Evolutionary conservation across 768 basidiomycete genomes (phyloP), one percentile per base, ranked within the genome.

Genomic region (Termitomyces sp.): DNA sequence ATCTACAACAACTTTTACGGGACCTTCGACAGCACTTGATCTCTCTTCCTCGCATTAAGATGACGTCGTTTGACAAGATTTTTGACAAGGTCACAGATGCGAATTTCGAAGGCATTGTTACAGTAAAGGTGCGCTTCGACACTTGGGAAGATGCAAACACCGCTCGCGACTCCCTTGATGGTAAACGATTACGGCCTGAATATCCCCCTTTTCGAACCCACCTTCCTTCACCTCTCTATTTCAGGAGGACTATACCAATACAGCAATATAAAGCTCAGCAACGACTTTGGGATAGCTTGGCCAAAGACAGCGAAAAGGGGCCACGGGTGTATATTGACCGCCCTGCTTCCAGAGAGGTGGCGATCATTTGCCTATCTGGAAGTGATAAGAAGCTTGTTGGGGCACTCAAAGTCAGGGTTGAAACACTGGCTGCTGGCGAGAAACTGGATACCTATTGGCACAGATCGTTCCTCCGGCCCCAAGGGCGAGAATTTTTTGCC

Each of bases 341-440:
- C 33, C 58, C 62, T 3, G 63, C 60, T 10, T 63, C 60, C 16
- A 60, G 48, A 36, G 52, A 44, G 20, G 57, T 58, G 5, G 72
- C 78, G 45, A 67, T 70, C 16, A 73, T 86, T 41, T 74, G 69
- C 4, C 72, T 85, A n/a, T 62, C 71, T 1, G 84, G 85, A 0
- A 72, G 79, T 14, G 78, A 79, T 51, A 80, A 80, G 67, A 78
- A 79, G 61, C 76, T 75, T 1, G 74, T 79, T 1, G 85, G 85
- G 1, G 72, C 76, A 5, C 63, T 87, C 58, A 86, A 85, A 69
- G 84, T 86, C 13, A 71, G 84, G 52, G 79, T 83, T 0, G 85
- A 86, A 65, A 77, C 71, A 52, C 65, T 86, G 40, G 78, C 75
- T 2, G 72, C 72, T 24, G 85, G 85, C 5, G 77, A 80, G 41